phyloP scores from a whole-genome alignment of 2,329 filamentous ascomycete genomes.

The Neofusicoccum laricinum region DNA sequence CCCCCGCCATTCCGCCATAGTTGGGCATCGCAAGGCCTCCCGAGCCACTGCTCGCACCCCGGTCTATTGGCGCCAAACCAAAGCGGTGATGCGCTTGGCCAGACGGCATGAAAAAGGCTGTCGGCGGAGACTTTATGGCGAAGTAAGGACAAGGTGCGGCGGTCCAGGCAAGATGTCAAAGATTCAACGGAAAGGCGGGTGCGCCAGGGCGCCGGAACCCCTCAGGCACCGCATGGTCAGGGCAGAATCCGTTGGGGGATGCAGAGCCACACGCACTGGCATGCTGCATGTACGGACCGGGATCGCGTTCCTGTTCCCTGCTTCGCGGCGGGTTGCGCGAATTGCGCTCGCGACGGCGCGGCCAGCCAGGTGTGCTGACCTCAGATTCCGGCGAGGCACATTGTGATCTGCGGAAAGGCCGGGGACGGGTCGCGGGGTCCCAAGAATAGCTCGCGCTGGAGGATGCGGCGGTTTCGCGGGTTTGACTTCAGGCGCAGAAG shows the following conservation, averaged over 20 bases:
- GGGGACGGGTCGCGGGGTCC: background rate
- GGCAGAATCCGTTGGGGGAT: background rate
- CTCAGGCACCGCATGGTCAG: background rate
- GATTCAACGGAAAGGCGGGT: background rate
- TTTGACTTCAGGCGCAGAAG: background rate
- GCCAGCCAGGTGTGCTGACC: background rate
- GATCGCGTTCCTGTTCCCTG: background rate
- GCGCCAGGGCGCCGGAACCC: background rate
- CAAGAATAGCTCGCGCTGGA: background rate
- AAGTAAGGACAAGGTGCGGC: slow-evolving; percentile 7
- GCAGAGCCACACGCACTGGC: background rate
- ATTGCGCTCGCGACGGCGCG: background rate
- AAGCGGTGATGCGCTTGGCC: background rate
- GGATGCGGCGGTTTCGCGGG: background rate
- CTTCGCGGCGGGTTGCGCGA: background rate
- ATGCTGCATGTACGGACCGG: background rate
- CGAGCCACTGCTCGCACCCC: background rate
- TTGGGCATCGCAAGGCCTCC: too few species aligned
- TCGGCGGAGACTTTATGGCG: background rate
- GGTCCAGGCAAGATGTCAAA: background rate
- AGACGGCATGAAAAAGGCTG: background rate
- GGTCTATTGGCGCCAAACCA: background rate
- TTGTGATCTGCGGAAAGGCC: background rate
- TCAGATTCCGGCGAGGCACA: background rate
- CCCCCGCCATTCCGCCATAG: background rate